Conservation (phyloP, 2,329 filamentous ascomycete genomes). For the Pseudocercospora pini-densiflorae region DNA sequence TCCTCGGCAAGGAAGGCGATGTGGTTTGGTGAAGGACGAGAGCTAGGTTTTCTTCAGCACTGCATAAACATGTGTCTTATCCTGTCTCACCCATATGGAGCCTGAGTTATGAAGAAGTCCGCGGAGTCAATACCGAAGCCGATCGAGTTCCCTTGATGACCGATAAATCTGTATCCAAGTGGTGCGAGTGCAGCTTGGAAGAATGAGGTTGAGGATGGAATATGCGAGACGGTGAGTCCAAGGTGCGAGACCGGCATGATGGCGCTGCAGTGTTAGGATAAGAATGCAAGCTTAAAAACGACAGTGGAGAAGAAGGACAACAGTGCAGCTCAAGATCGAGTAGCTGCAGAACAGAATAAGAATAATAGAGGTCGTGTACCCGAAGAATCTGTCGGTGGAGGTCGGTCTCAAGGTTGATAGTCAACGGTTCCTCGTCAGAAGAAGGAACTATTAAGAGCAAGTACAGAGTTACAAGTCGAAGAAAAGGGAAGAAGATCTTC, state of each 20-base stretch:
- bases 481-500: constrained; percentile 18
- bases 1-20: constrained; percentile 69
- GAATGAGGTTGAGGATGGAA: constrained; percentile 81
- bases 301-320: constrained; percentile 23
- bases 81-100: constrained; percentile 59
- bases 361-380: constrained; percentile 11
- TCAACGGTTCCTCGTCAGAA: constrained; percentile 17
- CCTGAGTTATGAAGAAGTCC: constrained; percentile 68
- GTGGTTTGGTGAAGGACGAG: constrained; percentile 37
- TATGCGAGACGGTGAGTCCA: constrained; percentile 72
- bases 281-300: constrained; percentile 22
- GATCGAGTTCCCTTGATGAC: constrained; percentile 63
- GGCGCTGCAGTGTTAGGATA: constrained; percentile 9
- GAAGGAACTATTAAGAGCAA: constrained; percentile 16
- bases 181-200: constrained; percentile 80
- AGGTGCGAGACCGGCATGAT: constrained; percentile 66
- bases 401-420: constrained; percentile 7
- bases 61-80: background rate
- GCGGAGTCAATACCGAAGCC: constrained; percentile 64
- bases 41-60: constrained; percentile 27
- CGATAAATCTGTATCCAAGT: constrained; percentile 74
- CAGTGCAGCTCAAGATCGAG: constrained; percentile 20
- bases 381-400: constrained; percentile 18
- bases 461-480: constrained; percentile 19
- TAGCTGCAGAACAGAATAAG: constrained; percentile 16